Conservation (phyloP, 306 rosid species). For the Notholithocarpus densiflorus region DNA sequence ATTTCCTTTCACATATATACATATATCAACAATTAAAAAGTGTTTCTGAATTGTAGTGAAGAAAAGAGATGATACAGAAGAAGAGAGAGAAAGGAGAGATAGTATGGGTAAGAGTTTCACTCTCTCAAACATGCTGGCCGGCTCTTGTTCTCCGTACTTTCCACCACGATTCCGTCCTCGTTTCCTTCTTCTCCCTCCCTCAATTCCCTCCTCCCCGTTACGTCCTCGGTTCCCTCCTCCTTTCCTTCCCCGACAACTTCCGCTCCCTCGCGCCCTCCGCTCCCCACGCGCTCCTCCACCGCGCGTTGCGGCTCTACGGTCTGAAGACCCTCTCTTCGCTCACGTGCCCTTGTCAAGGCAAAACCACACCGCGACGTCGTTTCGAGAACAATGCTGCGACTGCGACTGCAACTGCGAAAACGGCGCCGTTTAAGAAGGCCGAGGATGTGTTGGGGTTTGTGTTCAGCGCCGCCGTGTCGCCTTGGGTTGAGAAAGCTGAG, state of each 20-base stretch:
- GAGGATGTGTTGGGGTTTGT: slow-evolving; percentile 31
- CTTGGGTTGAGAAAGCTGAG: slow-evolving; percentile 24
- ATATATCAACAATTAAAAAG: too few species aligned
- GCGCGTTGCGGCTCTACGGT: slow-evolving; percentile 32
- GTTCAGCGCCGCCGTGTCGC: slow-evolving; percentile 24
- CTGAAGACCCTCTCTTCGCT: slow-evolving; percentile 14
- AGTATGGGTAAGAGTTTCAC: slow-evolving; percentile 27
- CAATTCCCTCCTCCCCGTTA: background rate
- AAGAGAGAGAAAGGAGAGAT: slow-evolving; percentile 26
- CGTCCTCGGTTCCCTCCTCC: slow-evolving; percentile 17
- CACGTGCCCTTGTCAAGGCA: slow-evolving; percentile 17
- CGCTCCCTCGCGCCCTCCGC: background rate
- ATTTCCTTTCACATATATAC: too few species aligned
- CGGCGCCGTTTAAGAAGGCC: background rate
- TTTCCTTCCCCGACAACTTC: slow-evolving; percentile 28
- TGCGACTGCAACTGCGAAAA: background rate
- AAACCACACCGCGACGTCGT: too few species aligned
- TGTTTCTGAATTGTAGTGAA: too few species aligned
- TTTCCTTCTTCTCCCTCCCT: slow-evolving; percentile 28
- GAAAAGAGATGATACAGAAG: background rate
- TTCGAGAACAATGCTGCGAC: too few species aligned
- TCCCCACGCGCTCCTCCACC: background rate
- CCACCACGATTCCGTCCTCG: slow-evolving; percentile 16
- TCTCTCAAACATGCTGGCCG: slow-evolving; percentile 24
- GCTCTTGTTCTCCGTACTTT: slow-evolving; percentile 20